A percentile compares a stretch with the other conserved stretches of the same genome.
These are phyloP conservation scores for Leccinum holopus DNA, from an alignment of 1,284 basidiomycete genomes.

Conservation along the genomic window DNA sequence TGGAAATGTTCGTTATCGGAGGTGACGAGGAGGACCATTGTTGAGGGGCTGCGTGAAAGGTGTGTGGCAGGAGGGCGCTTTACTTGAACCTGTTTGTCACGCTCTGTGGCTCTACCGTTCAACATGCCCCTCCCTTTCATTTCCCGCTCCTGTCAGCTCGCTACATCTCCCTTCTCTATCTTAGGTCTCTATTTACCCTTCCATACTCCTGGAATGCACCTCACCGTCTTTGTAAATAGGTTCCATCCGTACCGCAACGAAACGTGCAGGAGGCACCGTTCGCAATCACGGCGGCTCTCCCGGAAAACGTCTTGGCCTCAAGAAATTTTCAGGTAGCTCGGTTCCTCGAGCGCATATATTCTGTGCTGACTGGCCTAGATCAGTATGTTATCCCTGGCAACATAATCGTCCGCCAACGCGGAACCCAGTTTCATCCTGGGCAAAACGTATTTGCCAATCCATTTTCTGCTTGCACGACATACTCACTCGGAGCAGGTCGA, in stretches of 20 bases:
- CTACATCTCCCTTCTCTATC: constrained; percentile 48
- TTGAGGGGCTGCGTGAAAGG: constrained; percentile 8
- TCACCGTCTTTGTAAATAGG: constrained; percentile 33
- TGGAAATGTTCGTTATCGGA: constrained; percentile 96
- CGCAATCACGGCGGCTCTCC: constrained; percentile 89
- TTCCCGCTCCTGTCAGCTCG: constrained; percentile 38
- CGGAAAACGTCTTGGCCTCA: constrained; percentile 88
- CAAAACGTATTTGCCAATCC: constrained; percentile 66
- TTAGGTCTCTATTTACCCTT: constrained; percentile 38
- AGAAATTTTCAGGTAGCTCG: constrained; percentile 87
- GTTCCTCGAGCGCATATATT: not conserved
- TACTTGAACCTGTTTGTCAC: constrained; percentile 7
- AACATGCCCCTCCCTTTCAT: constrained; percentile 39
- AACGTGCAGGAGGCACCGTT: constrained; percentile 89
- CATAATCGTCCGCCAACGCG: constrained; percentile 91
- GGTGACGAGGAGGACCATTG: constrained; percentile 79
- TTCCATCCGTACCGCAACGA: constrained; percentile 88
- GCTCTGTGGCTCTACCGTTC: constrained; percentile 15
- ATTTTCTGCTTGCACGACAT: constrained; percentile 7
- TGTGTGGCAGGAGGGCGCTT: constrained; percentile 5
- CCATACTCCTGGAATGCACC: not conserved
- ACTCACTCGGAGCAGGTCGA: constrained; percentile 59
- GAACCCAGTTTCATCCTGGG: constrained; percentile 86
- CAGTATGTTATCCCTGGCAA: constrained; percentile 89
- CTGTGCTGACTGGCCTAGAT: constrained; percentile 47